phyloP scores from a whole-genome alignment of 2,329 filamentous ascomycete species.

The Aureobasidium sp. region DNA sequence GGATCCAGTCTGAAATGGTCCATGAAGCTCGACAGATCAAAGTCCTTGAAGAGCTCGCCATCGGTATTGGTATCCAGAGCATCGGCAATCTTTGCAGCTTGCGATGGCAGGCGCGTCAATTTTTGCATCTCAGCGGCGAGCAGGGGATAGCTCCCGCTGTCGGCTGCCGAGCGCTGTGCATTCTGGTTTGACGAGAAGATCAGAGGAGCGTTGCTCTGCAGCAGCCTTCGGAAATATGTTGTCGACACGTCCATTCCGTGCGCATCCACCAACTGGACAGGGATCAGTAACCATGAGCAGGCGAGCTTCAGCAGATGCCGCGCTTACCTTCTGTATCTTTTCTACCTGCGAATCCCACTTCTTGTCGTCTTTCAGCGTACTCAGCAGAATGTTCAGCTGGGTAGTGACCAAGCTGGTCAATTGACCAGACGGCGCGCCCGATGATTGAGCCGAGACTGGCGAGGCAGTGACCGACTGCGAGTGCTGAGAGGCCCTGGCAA shows the following conservation, averaged over 20 bases:
- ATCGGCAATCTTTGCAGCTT: slow-evolving; percentile 87
- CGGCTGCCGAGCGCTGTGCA: slow-evolving; percentile 42
- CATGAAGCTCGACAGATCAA: slow-evolving; percentile 91
- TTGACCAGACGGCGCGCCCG: slow-evolving; percentile 39
- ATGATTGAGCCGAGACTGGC: slow-evolving; percentile 37
- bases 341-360: slow-evolving; percentile 92
- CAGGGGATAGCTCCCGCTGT: slow-evolving; percentile 75
- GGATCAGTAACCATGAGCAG: not conserved
- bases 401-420: slow-evolving; percentile 91
- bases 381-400: slow-evolving; percentile 89
- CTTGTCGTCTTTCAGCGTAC: slow-evolving; percentile 91
- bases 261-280: slow-evolving; percentile 77
- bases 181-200: slow-evolving; percentile 64
- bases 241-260: slow-evolving; percentile 99
- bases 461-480: slow-evolving; percentile 53
- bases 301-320: not conserved
- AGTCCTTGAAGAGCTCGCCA: slow-evolving; percentile 90
- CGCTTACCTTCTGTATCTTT: slow-evolving; percentile 78
- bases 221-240: slow-evolving; percentile 88
- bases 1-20: slow-evolving; percentile 93
- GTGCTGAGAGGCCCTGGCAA: slow-evolving; percentile 51
- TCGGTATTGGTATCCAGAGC: slow-evolving; percentile 76
- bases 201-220: slow-evolving; percentile 82
- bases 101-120: slow-evolving; percentile 69
- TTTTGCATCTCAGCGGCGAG: slow-evolving; percentile 80